phyloP scores from a whole-genome alignment of 345 rosid genomes.

The Citrus medica region DNA sequence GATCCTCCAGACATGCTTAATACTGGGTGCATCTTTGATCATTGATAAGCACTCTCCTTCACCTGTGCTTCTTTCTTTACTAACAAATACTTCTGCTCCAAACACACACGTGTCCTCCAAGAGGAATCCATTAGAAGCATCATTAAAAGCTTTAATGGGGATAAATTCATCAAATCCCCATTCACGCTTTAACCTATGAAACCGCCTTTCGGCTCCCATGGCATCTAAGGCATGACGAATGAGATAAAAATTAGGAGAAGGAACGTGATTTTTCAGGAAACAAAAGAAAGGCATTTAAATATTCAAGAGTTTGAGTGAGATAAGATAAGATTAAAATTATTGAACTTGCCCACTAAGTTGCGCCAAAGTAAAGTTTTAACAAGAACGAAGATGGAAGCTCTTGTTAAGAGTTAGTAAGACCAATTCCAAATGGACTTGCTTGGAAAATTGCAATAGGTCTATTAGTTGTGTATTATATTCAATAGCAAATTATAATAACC shows the following conservation, averaged over 20 bases:
- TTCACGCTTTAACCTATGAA: constrained; percentile 33
- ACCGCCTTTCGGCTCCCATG: constrained; percentile 28
- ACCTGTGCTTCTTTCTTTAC: constrained; percentile 31
- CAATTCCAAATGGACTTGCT: too few species aligned
- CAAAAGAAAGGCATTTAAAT: too few species aligned
- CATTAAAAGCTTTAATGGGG: constrained; percentile 18
- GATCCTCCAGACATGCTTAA: constrained; percentile 34
- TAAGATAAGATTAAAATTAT: too few species aligned
- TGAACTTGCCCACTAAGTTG: too few species aligned
- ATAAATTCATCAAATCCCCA: constrained; percentile 41
- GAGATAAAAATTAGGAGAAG: neutral
- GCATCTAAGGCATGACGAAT: constrained; percentile 23
- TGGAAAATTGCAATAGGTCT: too few species aligned
- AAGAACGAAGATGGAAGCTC: too few species aligned
- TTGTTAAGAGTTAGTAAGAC: too few species aligned
- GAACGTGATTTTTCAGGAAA: too few species aligned
- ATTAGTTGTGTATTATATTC: too few species aligned
- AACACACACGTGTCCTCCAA: constrained; percentile 35
- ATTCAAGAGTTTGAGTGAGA: too few species aligned
- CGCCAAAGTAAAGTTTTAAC: too few species aligned
- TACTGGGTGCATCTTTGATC: constrained; percentile 18
- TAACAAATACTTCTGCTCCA: constrained; percentile 44
- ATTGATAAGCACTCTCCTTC: constrained; percentile 32
- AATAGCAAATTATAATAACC: constrained; percentile 18
- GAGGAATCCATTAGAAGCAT: constrained; percentile 33